A percentile compares a stretch with the other conserved stretches of the same genome.
Evolutionary conservation across 768 basidiomycete genomes (phyloP).

Genomic region (Cantharellus anzutake): DNA sequence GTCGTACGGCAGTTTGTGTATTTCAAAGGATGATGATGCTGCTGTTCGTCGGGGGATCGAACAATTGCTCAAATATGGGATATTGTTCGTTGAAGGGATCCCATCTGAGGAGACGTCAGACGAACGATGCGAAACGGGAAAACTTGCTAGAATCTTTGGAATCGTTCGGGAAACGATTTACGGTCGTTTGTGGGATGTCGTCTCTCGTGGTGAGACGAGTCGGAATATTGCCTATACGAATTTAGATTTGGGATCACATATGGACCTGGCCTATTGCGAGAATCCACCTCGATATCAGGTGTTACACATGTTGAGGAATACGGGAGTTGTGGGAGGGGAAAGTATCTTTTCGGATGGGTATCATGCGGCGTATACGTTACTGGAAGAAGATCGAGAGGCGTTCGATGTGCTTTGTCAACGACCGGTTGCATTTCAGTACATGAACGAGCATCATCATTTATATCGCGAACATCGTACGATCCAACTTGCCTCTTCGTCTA

Average conservation of each 20-base stretch:
- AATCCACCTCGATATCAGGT: constrained; percentile 84
- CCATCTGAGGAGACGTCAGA: constrained; percentile 41
- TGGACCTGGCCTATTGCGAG: constrained; percentile 89
- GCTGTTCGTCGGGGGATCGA: constrained; percentile 18
- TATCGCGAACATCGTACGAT: constrained; percentile 57
- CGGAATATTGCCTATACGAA: constrained; percentile 92
- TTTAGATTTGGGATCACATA: constrained; percentile 70
- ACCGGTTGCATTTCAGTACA: constrained; percentile 75
- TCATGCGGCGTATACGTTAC: constrained; percentile 38
- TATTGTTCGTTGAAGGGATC: constrained; percentile 55
- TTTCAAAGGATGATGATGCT: constrained; percentile 8
- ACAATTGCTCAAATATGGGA: constrained; percentile 51
- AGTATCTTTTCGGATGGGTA: constrained; percentile 80
- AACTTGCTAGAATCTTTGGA: constrained; percentile 49
- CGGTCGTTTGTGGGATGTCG: constrained; percentile 76
- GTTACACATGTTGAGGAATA: constrained; percentile 76
- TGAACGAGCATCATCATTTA: constrained; percentile 77
- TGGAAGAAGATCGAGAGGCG: constrained; percentile 24
- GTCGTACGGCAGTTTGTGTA: constrained; percentile 34
- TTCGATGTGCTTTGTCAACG: constrained; percentile 41
- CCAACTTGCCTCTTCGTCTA: constrained; percentile 23
- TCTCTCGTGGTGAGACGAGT: constrained; percentile 41
- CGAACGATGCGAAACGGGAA: constrained; percentile 42
- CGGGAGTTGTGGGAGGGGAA: constrained; percentile 50
- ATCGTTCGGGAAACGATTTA: constrained; percentile 79